A percentile compares a stretch with the other conserved stretches of the same genome.
These are phyloP conservation scores for Ephemerocybe angulata DNA, from an alignment of 768 basidiomycete genomes.

Conservation along the genomic window DNA sequence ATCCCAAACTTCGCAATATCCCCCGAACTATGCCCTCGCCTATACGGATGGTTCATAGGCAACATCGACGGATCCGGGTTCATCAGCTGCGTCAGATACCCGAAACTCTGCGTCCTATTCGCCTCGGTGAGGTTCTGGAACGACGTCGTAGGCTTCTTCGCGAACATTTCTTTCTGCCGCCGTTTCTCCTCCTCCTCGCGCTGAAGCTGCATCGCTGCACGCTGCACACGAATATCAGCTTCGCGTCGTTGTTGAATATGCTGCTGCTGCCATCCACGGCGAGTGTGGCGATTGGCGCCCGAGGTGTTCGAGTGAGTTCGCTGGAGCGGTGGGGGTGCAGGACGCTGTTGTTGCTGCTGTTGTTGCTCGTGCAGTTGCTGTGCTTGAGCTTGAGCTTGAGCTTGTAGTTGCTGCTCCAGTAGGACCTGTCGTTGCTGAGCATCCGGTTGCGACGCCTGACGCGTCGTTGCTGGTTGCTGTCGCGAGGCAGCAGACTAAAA, in stretches of 20 bases:
- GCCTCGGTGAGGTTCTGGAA: slow-evolving; percentile 51
- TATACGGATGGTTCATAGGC: slow-evolving; percentile 57
- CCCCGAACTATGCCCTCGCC: slow-evolving; percentile 44
- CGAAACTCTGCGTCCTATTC: slow-evolving; percentile 38
- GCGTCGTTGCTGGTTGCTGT: background rate
- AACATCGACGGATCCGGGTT: slow-evolving; percentile 66
- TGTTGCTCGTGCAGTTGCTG: slow-evolving; percentile 13
- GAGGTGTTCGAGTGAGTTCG: slow-evolving; percentile 25
- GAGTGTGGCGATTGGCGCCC: slow-evolving; percentile 12
- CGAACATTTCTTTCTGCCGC: slow-evolving; percentile 67
- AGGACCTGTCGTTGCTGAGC: too few relatives aligned
- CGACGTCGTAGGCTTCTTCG: slow-evolving; percentile 63
- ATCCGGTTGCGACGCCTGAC: background rate
- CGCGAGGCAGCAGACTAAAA: background rate
- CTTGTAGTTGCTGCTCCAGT: too few relatives aligned
- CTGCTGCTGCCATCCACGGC: slow-evolving; percentile 13
- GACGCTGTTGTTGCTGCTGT: slow-evolving; percentile 18
- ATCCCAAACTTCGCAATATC: slow-evolving; percentile 33
- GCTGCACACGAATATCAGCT: slow-evolving; percentile 8
- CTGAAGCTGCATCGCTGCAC: slow-evolving; percentile 28
- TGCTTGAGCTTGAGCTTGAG: background rate
- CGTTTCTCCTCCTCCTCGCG: slow-evolving; percentile 58
- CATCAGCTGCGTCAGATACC: slow-evolving; percentile 64
- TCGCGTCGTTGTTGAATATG: slow-evolving; percentile 6
- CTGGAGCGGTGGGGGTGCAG: slow-evolving; percentile 16